Base-by-base conservation (phyloP, 2,329 filamentous ascomycete genomes). In the Fusarium algeriense region DNA sequence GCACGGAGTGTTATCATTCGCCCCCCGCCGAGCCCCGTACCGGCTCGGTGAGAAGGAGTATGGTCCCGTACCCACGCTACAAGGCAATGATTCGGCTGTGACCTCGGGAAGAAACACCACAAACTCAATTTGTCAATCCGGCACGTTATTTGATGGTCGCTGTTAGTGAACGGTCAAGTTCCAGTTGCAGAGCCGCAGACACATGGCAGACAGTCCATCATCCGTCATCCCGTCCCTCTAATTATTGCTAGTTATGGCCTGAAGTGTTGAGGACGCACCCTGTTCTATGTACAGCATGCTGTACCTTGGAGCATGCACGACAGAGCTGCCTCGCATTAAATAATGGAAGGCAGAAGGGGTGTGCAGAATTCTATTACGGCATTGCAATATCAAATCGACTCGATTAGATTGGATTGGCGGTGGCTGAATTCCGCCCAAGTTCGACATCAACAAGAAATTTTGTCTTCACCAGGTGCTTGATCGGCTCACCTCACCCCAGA, bases 41-140 rank as follows among this genome's bases (percentile, higher is more conserved):
- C 28, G 60, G 62, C 41, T 75, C 70, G 73, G 73, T 75, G 70
- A 75, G 73, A 73, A 71, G 64, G 64, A 68, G 60, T 63, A 34
- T 35, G 45, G 44, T 7, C 44, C 44, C 37, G 34, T 60, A 49
- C 43, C 58, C 35, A 69, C 34, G 19, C 17, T 38, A 26, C 17
- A 38, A 37, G 32, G 19, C 64, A 53, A 26, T 34, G 32, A 40
- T 69, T 71, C 69, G 69, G 64, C 69, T 71, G 38, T 72, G 44
- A 65, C 56, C 64, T 69, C 69, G 64, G 68, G 55, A 71, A 63
- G 60, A 65, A 48, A 45, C 35, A 46, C 37, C 56, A 32, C 46
- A 59, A 70, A 64, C 44, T 60, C 54, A 60, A 58, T 60, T 72
- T 70, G 50, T 44, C 35, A 43, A 49, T 23, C 32, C 28, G 23